A percentile compares a stretch with the other conserved stretches of the same genome.
Conservation (phyloP, 2,329 filamentous ascomycete genomes). For the Karstenula rhodostoma region DNA sequence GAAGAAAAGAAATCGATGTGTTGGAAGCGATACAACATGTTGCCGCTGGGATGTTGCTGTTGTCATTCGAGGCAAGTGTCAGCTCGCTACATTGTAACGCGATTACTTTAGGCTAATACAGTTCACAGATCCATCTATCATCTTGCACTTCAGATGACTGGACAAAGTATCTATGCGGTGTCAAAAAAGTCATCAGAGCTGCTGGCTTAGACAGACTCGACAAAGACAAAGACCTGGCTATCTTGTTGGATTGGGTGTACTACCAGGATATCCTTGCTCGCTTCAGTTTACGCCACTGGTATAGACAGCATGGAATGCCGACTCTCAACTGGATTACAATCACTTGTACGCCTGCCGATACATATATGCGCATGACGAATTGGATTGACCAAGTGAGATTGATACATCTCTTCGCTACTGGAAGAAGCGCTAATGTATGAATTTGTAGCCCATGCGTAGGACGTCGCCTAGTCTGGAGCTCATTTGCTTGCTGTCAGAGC, state of each 20-base stretch:
- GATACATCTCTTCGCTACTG: not conserved
- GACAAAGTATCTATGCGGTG: slow-evolving; percentile 19
- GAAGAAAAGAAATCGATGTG: not conserved
- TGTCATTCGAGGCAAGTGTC: slow-evolving; percentile 20
- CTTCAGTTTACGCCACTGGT: slow-evolving; percentile 25
- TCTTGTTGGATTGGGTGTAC: slow-evolving; percentile 27
- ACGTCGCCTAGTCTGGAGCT: not conserved
- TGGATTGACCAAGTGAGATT: not conserved
- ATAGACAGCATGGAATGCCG: slow-evolving; percentile 5
- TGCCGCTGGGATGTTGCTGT: slow-evolving; percentile 24
- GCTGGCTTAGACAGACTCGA: slow-evolving; percentile 4
- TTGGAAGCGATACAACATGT: slow-evolving; percentile 23
- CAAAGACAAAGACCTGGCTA: slow-evolving; percentile 13
- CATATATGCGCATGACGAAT: not conserved
- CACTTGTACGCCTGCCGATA: not conserved
- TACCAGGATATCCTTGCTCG: slow-evolving; percentile 27
- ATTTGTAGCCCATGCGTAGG: not conserved
- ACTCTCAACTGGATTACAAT: not conserved
- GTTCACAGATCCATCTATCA: slow-evolving; percentile 15
- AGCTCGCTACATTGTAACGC: not conserved
- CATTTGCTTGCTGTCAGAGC: slow-evolving; percentile 17
- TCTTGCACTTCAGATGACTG: slow-evolving; percentile 22
- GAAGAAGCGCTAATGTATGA: not conserved
- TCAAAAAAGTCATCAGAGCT: slow-evolving; percentile 20
- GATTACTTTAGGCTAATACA: not conserved